phyloP scores from a whole-genome alignment of 257 asterid species.

The Solanum piurae region DNA sequence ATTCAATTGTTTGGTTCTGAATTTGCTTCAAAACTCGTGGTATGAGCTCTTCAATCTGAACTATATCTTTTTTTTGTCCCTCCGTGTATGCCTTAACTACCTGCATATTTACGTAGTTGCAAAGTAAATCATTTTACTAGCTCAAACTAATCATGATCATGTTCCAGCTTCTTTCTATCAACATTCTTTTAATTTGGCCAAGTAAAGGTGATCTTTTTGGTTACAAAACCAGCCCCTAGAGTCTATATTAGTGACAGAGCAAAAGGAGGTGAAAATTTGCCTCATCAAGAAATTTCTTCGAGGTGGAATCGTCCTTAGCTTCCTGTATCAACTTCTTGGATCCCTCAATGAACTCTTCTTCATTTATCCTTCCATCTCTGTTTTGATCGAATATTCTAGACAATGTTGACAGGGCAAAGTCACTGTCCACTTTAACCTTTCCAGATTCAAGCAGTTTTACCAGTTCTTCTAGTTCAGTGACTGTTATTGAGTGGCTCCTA shows the following conservation, averaged over 20 bases:
- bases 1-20: constrained; percentile 22
- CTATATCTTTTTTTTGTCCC: constrained; percentile 20
- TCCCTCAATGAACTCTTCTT: constrained; percentile 33
- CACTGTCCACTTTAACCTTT: constrained; percentile 14
- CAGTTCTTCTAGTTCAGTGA: constrained; percentile 24
- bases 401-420: constrained; percentile 25
- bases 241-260: not conserved
- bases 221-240: not conserved
- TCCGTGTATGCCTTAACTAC: constrained; percentile 18
- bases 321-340: constrained; percentile 36
- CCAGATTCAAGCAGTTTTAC: constrained; percentile 21
- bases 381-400: constrained; percentile 26
- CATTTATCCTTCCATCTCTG: constrained; percentile 9
- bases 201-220: not conserved
- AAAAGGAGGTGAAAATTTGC: constrained; percentile 3
- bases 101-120: constrained; percentile 9
- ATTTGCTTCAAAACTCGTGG: constrained; percentile 40
- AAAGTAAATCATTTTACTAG: not conserved
- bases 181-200: not conserved
- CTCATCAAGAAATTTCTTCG: constrained; percentile 21
- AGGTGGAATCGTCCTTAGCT: constrained; percentile 6
- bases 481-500: constrained; percentile 8
- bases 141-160: not conserved
- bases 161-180: not conserved
- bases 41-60: constrained; percentile 23